A percentile compares a stretch with the other conserved stretches of the same genome.
These are phyloP conservation scores for Pythium sp. DNA, from an alignment of 352 stramenopile genomes.

Conservation along the genomic window DNA sequence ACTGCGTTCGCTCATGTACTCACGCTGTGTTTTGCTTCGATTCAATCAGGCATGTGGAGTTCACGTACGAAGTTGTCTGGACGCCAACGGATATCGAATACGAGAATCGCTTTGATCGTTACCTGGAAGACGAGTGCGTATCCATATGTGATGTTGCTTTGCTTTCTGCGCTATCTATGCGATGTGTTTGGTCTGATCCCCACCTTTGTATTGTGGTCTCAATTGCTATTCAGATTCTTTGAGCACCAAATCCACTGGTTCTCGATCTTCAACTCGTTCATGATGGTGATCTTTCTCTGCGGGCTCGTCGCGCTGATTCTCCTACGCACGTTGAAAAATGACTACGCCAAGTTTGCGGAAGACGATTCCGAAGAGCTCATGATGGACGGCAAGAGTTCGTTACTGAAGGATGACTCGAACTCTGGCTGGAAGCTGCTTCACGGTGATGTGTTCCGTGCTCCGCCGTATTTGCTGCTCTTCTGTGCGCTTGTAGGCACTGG, in stretches of 20 bases:
- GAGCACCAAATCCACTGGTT: conserved; percentile 99
- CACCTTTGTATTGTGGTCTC: not conserved
- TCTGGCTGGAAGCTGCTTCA: conserved; percentile 97
- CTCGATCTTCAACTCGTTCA: conserved; percentile 97
- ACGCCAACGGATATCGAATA: conserved; percentile 90
- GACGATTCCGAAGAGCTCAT: conserved; percentile 86
- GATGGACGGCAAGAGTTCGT: conserved; percentile 76
- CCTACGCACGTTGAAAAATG: conserved; percentile 91
- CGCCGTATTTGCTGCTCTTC: conserved; percentile 92
- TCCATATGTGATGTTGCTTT: not conserved
- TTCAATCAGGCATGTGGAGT: conserved; percentile 73
- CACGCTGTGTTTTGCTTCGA: not conserved
- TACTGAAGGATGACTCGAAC: conserved; percentile 81
- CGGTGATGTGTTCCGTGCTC: conserved; percentile 93
- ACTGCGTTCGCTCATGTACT: not conserved
- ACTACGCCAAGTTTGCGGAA: conserved; percentile 91
- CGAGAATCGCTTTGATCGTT: conserved; percentile 96
- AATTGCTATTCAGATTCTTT: conserved; percentile 87
- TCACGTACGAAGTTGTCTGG: conserved; percentile 95
- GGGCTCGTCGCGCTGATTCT: conserved; percentile 94
- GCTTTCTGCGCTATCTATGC: not conserved
- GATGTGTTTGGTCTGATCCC: not conserved
- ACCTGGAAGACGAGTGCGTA: conserved; percentile 94
- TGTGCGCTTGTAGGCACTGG: conserved; percentile 95
- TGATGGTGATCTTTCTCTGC: conserved; percentile 97